Base-by-base conservation (phyloP, 139 green algal genomes). In the Chlamydomonas sp. region DNA sequence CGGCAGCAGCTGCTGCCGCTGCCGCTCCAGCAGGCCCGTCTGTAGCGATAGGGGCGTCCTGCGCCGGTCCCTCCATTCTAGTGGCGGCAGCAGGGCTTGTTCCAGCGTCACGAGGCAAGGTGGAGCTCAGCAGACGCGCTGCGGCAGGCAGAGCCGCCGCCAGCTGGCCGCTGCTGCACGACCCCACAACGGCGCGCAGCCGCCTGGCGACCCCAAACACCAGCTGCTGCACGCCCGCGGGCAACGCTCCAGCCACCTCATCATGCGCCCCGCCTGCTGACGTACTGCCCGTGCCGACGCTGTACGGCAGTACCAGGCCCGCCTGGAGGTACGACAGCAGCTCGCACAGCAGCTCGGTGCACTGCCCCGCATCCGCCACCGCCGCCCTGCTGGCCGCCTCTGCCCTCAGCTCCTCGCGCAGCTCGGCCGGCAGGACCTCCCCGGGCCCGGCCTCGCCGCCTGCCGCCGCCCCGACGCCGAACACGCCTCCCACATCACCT, bases 361-460 rank as follows among this genome's bases (percentile, higher is more conserved):
- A 59, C 0, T 4, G n/a, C 17, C 5, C 31, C 60, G 60, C 5
- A 49, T 80, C 77, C 60, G 77, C 61, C 5, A 18, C 82, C 59
- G 72, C 61, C 2, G 62, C 72, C 82, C 64, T 72, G 5, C 71
- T 71, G 9, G 2, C 1, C 72, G 74, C 72, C 73, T 80, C 82
- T n/a, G n/a, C 72, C 82, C n/a, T 58, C 82, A 80, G 2, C 82
- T 20, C 20, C 61, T 10, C 72, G 61, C 68, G 72, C 82, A 61
- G 69, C 5, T 72, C 81, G 4, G 3, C 4, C 16, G 79, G 66
- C 66, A 83, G 20, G 1, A 83, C 12, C 15, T 8, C 2, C 49
- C 18, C 5, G 8, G 74, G 49, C 74, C 49, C 49, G 8, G 49
- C 74, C 31, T 49, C 74, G 7, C 49, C 49, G 6, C 49, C 49